Conservation (phyloP, 2,329 filamentous ascomycete species). For the Ilyonectria sp. region DNA sequence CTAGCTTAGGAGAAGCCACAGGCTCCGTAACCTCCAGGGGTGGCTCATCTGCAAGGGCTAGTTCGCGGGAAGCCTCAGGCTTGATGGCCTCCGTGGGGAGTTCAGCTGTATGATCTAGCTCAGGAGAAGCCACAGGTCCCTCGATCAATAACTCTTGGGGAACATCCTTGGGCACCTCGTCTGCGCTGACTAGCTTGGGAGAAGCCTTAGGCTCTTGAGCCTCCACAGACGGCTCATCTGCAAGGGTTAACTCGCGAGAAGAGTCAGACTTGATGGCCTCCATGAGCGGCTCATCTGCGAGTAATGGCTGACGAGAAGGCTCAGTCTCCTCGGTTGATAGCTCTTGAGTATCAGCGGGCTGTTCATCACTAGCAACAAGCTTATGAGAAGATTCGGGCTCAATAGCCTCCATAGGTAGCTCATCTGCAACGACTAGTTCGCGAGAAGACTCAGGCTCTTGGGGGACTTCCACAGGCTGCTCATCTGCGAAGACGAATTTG, state of each 20-base stretch:
- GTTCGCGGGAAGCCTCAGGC: conserved; percentile 4
- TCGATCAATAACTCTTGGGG: neutral
- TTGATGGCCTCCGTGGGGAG: neutral
- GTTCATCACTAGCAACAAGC: neutral
- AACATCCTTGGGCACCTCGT: conserved; percentile 1
- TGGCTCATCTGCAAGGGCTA: neutral
- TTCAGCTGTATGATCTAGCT: neutral
- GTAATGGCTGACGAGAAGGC: conserved; percentile 28
- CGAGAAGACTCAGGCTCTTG: neutral
- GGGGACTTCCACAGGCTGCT: conserved; percentile 3
- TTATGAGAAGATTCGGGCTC: conserved; percentile 20
- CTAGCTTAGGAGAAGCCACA: conserved; percentile 13
- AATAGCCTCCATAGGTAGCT: neutral
- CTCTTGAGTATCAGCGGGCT: neutral
- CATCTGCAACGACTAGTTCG: neutral
- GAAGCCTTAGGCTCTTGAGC: conserved; percentile 9
- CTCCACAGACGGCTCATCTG: neutral
- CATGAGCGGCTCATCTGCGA: conserved; percentile 4
- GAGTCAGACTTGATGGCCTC: neutral
- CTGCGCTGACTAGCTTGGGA: conserved; percentile 3
- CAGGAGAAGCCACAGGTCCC: conserved; percentile 16
- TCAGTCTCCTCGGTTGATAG: conserved; percentile 50
- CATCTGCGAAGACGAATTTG: neutral
- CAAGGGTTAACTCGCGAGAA: conserved; percentile 9
- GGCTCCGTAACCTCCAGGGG: neutral